Evolutionary conservation across 139 green algal genomes (phyloP), one percentile per base, ranked within the genome.

Genomic region (Haematococcus lacustris): DNA sequence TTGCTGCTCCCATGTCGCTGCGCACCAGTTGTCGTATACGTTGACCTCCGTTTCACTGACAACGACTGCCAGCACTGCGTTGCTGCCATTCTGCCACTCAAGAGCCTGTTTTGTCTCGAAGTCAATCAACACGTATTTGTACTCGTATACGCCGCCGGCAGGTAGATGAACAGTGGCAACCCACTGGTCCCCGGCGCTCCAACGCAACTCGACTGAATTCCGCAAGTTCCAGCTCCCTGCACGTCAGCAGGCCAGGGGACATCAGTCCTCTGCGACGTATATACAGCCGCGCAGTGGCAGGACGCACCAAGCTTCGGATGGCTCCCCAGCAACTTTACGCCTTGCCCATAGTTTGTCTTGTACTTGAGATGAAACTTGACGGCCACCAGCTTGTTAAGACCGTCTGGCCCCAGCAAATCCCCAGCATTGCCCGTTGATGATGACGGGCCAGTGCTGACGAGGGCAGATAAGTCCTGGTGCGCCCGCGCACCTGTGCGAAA

Each of bases 61-160:
- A 32, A 71, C 40, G 1, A 81, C 9, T 0, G 76, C 73, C 73
- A 83, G 73, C 40, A 78, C 78, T 30, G 72, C 66, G 51, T 83
- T 78, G 64, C 69, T 59, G 57, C 72, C 78, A 37, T 47, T 47
- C 71, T 84, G 79, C 79, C 79, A 84, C 23, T 74, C 67, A 17
- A 84, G 60, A 0, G 79, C 57, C 6, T 40, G n/a, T 34, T 72
- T 78, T 7, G 71, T 75, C 50, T 79, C 67, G 62, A 73, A 74
- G 33, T 84, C 72, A 35, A 84, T 71, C 13, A 84, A 50, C 28
- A 84, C 79, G 43, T 84, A 84, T 57, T 84, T 84, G 74, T 84
- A 84, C 30, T 84, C 79, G 32, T 78, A 77, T 30, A 84, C 71
- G 28, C 75, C 73, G 23, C 74, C 41, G 34, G 78, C 72, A 1